These are phyloP conservation scores for Lipomyces yamadae DNA, from an alignment of 805 yeast genomes.

Conservation along the genomic window DNA sequence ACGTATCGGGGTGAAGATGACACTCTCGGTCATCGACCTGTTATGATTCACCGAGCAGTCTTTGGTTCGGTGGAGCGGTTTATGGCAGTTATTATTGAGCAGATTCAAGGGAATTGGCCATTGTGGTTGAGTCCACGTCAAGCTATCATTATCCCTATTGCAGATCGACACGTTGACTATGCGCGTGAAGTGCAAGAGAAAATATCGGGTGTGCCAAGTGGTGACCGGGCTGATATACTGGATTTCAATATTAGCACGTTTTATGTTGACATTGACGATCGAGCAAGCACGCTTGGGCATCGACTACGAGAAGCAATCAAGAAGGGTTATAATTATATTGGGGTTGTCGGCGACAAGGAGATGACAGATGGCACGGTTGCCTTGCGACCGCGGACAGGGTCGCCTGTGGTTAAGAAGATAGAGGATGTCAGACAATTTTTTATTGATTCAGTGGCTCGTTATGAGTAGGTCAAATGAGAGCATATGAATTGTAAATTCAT, in stretches of 20 bases:
- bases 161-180: conserved; percentile 59
- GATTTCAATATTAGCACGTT: conserved; percentile 65
- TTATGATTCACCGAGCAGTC: conserved; percentile 95
- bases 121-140: conserved; percentile 96
- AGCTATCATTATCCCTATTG: conserved; percentile 79
- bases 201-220: conserved; percentile 47
- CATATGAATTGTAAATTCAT: not conserved
- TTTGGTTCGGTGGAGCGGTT: conserved; percentile 95
- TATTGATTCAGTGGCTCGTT: conserved; percentile 14
- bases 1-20: conserved; percentile 72
- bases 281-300: conserved; percentile 77
- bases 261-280: conserved; percentile 73
- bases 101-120: conserved; percentile 93
- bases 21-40: conserved; percentile 63
- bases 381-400: conserved; percentile 61
- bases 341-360: conserved; percentile 90
- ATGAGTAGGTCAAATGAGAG: conserved; percentile 1
- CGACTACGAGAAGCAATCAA: conserved; percentile 78
- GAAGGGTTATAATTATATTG: conserved; percentile 75
- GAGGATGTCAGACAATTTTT: conserved; percentile 22
- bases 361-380: conserved; percentile 62
- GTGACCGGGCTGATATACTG: conserved; percentile 51
- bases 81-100: conserved; percentile 86
- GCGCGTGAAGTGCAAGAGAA: conserved; percentile 56
- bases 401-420: conserved; percentile 41